These are phyloP conservation scores for Phialemonium atrogriseum DNA, from an alignment of 2,329 filamentous ascomycete species.

Conservation along the genomic window DNA sequence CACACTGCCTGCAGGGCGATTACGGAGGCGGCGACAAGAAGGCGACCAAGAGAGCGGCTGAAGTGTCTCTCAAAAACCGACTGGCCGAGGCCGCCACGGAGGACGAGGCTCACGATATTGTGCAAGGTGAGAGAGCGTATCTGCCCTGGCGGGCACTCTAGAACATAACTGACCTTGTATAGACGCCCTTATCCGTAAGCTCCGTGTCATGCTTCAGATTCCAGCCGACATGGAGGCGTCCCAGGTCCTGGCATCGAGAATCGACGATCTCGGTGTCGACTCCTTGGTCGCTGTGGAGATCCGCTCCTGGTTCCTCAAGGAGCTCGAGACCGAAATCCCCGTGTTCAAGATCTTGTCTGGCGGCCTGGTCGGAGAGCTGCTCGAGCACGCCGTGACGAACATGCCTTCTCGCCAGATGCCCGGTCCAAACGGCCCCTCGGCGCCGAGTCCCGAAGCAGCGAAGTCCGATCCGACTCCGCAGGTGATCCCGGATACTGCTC, in stretches of 20 bases:
- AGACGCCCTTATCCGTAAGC: conserved; percentile 8
- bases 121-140: conserved; percentile 1
- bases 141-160: background rate
- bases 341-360: conserved; percentile 36
- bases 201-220: conserved; percentile 9
- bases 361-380: conserved; percentile 11
- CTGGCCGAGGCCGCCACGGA: conserved; percentile 1
- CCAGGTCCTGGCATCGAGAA: conserved; percentile 4
- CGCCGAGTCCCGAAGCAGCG: background rate
- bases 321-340: conserved; percentile 32
- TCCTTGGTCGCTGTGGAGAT: conserved; percentile 24
- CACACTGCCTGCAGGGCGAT: conserved; percentile 3
- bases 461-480: background rate
- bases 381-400: conserved; percentile 1
- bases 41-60: conserved; percentile 1
- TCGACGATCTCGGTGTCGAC: conserved; percentile 17
- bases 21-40: background rate
- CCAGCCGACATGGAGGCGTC: conserved; percentile 1
- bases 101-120: conserved; percentile 1
- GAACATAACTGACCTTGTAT: conserved; percentile 1
- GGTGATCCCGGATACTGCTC: background rate
- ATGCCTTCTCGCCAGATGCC: conserved; percentile 1
- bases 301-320: conserved; percentile 38
- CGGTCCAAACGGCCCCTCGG: background rate
- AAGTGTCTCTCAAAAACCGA: conserved; percentile 1